Percentiles rank a stretch among this genome's conserved stretches.
Evolutionary conservation across 768 basidiomycete species (phyloP).

Genomic region (Russula foetens): DNA sequence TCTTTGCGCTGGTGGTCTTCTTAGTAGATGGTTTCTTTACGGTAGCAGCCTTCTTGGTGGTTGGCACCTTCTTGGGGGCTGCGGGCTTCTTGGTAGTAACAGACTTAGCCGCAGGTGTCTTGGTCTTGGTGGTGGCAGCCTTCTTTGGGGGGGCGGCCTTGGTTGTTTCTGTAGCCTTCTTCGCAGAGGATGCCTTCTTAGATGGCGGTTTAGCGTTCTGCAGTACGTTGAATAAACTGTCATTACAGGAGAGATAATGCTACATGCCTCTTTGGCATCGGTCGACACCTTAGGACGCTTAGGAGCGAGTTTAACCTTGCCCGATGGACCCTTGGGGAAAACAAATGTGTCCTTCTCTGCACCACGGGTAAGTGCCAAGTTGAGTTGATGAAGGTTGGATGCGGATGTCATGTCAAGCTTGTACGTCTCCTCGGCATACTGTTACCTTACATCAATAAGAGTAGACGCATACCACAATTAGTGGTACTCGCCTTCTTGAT

Average conservation of each 20-base stretch:
- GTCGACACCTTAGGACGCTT: slow-evolving; percentile 35
- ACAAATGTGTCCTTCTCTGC: slow-evolving; percentile 42
- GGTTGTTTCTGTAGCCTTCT: slow-evolving; percentile 23
- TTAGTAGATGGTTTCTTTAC: slow-evolving; percentile 28
- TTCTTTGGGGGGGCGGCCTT: slow-evolving; percentile 31
- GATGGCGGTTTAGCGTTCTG: slow-evolving; percentile 32
- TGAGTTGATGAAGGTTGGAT: slow-evolving; percentile 40
- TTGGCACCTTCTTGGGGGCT: slow-evolving; percentile 30
- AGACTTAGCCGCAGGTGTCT: slow-evolving; percentile 28
- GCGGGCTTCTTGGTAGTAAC: slow-evolving; percentile 27
- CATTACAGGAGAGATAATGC: neutral
- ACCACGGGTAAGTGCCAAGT: slow-evolving; percentile 47
- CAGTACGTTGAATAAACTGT: slow-evolving; percentile 14
- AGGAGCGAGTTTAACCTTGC: slow-evolving; percentile 67
- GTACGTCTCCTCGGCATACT: slow-evolving; percentile 52
- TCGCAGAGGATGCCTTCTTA: slow-evolving; percentile 21
- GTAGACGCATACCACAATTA: neutral
- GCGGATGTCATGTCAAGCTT: slow-evolving; percentile 38
- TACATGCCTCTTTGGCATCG: slow-evolving; percentile 61
- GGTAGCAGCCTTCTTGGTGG: slow-evolving; percentile 29
- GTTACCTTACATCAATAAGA: neutral
- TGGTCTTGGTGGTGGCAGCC: slow-evolving; percentile 25
- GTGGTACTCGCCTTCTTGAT: slow-evolving; percentile 49
- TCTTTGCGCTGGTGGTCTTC: slow-evolving; percentile 25
- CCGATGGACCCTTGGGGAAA: slow-evolving; percentile 58